These are phyloP conservation scores for Myxozyma neglecta DNA, from an alignment of 805 yeast genomes.

Conservation along the genomic window DNA sequence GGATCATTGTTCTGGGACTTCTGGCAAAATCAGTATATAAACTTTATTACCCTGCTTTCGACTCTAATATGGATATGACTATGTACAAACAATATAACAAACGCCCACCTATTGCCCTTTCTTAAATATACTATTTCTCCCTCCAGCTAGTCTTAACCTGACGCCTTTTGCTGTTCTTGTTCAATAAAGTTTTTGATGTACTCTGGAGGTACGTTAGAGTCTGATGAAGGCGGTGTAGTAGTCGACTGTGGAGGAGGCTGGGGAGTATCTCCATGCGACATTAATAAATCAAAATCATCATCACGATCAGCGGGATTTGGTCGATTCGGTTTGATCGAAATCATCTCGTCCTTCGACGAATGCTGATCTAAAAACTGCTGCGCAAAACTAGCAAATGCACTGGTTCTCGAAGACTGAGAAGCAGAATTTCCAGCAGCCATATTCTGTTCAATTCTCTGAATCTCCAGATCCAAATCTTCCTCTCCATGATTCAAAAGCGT, in stretches of 20 bases:
- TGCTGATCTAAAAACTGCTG: not conserved
- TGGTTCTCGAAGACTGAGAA: not conserved
- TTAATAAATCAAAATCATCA: constrained; percentile 11
- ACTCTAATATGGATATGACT: no score
- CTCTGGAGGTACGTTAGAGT: not conserved
- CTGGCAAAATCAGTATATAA: no score
- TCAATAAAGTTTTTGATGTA: not conserved
- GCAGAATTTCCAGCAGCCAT: not conserved
- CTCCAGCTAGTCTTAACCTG: not conserved
- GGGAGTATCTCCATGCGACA: constrained; percentile 10
- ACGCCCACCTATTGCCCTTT: no score
- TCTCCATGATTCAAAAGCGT: constrained; percentile 15
- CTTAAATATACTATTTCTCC: not conserved
- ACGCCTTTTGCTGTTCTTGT: not conserved
- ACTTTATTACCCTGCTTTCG: no score
- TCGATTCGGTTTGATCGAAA: not conserved
- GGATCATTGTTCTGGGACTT: no score
- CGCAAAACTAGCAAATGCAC: not conserved
- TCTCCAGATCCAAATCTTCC: not conserved
- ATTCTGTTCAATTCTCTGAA: constrained; percentile 3
- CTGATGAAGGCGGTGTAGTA: not conserved
- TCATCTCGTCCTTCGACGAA: not conserved
- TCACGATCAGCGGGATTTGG: not conserved
- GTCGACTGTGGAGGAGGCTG: not conserved
- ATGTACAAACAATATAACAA: no score